A percentile compares a stretch with the other conserved stretches of the same genome.
These are phyloP conservation scores for Rhizophora apiculata DNA, from an alignment of 345 rosid genomes.

Conservation along the genomic window DNA sequence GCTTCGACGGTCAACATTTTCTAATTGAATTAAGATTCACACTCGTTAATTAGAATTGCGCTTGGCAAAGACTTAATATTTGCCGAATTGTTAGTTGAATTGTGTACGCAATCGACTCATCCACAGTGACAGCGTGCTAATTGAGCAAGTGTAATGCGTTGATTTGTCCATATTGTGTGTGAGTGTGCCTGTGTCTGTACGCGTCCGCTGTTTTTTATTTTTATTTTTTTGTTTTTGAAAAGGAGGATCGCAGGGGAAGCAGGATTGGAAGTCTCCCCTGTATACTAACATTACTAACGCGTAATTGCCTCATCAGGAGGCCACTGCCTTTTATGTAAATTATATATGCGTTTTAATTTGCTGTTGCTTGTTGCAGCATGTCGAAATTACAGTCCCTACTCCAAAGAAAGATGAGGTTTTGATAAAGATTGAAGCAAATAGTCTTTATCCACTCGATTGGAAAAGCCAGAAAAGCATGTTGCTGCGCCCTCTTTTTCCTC, in stretches of 20 bases:
- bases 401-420: constrained; percentile 29
- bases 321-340: not conserved
- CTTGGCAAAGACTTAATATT: not conserved
- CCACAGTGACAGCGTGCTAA: too few species aligned
- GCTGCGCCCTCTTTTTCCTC: constrained; percentile 33
- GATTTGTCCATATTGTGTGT: too few species aligned
- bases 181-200: too few species aligned
- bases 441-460: constrained; percentile 38
- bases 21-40: not conserved
- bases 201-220: too few species aligned
- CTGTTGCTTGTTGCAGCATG: constrained; percentile 12
- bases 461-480: constrained; percentile 33
- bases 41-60: not conserved
- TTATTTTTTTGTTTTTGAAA: too few species aligned
- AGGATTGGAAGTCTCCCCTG: not conserved
- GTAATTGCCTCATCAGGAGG: not conserved
- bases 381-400: constrained; percentile 21
- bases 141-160: too few species aligned
- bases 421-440: constrained; percentile 32
- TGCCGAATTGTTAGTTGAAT: not conserved
- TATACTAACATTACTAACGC: not conserved
- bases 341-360: not conserved
- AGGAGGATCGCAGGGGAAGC: too few species aligned
- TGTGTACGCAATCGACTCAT: too few species aligned
- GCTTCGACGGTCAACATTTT: constrained; percentile 18